Evolutionary conservation across 2,329 filamentous ascomycete genomes (phyloP), one percentile per base, ranked within the genome.

Genomic region (Fusarium praegraminearum): DNA sequence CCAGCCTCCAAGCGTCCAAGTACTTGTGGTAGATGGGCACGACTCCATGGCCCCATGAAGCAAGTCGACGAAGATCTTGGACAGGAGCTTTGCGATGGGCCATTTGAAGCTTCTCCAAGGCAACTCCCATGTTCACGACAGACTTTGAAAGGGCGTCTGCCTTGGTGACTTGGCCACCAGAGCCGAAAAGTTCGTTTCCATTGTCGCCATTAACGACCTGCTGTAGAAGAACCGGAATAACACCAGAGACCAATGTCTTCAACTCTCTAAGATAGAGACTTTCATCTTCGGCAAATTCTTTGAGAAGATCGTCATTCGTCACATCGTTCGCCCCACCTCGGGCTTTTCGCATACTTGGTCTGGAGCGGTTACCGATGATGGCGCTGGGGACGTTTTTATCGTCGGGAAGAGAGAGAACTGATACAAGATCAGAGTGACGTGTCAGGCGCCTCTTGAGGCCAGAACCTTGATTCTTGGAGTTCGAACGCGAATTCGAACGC

Each of bases 351-450:
- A 96, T 87, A 78, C 93, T 97, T 45, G 92, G 89, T 30, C 91
- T 89, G 26, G 93, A 94, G 61, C 90, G 87, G 65, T 93, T 89
- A 76, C 91, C 94, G 75, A 85, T 89, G 62, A 86, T 87, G 61
- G 90, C 86, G 50, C 86, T 85, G 52, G 88, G 85, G 35, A 87
- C 81, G 28, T 82, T 80, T 36, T 80, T 80, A 58, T 88, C 82
- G 62, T 90, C 85, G 0, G 91, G 89, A 62, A 93, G 81, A 0
- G 94, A 98, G 11, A 99, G 84, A 4, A 97, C 93, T 1, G 96
- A 98, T 40, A 99, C 93, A 26, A 99, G 85, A 78, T 99, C 96
- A 18, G 94, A 94, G 79, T 98, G 94, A 62, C 93, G 97, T 6
- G 94, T 97, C 40, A 97, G 85, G 63, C 92, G 89, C 67, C 93